phyloP scores from a whole-genome alignment of 192 early-diverging fungal species.

The Chytriomyces confervae region DNA sequence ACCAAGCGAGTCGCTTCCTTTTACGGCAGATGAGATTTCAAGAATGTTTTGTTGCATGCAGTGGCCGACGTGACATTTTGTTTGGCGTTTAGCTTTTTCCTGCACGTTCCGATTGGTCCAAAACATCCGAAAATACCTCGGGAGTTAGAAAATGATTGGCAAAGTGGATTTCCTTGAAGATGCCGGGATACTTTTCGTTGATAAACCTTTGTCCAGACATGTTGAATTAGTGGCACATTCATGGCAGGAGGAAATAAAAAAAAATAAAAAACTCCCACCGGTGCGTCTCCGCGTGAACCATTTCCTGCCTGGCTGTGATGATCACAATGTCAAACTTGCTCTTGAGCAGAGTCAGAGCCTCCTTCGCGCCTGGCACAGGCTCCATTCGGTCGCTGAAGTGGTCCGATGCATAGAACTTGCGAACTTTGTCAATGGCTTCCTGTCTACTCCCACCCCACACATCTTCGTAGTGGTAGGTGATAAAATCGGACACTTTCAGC shows the following conservation, averaged over 20 bases:
- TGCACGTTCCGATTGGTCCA: too few relatives aligned
- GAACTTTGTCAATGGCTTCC: slow-evolving; percentile 52
- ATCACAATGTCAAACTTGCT: slow-evolving; percentile 59
- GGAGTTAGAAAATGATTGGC: slow-evolving; percentile 61
- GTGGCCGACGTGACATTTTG: too few relatives aligned
- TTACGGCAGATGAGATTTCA: not conserved
- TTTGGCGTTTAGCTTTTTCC: too few relatives aligned
- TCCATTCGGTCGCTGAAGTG: slow-evolving; percentile 58
- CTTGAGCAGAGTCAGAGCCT: slow-evolving; percentile 62
- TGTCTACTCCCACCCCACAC: slow-evolving; percentile 5
- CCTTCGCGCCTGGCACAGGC: slow-evolving; percentile 58
- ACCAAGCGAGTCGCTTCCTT: slow-evolving; percentile 56
- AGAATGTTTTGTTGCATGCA: not conserved
- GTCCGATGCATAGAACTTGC: slow-evolving; percentile 59
- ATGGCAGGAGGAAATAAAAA: not conserved
- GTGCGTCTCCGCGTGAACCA: slow-evolving; percentile 62
- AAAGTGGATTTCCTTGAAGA: slow-evolving; percentile 70
- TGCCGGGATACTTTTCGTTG: slow-evolving; percentile 60
- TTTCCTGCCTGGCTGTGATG: slow-evolving; percentile 63
- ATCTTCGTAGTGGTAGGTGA: slow-evolving; percentile 57
- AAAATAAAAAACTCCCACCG: not conserved
- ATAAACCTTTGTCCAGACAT: slow-evolving; percentile 42
- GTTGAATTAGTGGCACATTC: not conserved
- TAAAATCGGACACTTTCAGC: slow-evolving; percentile 53
- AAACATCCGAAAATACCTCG: slow-evolving; percentile 23